Evolutionary conservation across 306 rosid genomes (phyloP).

Genomic region (Pyrus communis): DNA sequence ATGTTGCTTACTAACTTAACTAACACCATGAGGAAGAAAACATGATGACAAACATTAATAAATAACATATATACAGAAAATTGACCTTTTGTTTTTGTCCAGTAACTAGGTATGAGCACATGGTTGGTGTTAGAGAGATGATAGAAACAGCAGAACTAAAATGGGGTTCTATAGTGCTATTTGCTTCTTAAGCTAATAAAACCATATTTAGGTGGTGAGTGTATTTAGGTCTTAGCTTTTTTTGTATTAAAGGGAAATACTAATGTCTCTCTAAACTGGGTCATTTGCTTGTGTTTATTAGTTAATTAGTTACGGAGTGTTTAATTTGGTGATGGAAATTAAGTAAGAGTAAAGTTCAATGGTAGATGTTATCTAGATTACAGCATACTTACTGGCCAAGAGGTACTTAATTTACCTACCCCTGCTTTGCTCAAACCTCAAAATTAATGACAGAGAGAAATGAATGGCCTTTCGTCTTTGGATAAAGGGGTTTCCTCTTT

Average conservation of each 20-base stretch:
- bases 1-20: not conserved
- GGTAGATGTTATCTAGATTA: not conserved
- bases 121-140: slow-evolving; percentile 34
- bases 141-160: slow-evolving; percentile 51
- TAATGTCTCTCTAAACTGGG: slow-evolving; percentile 17
- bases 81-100: not conserved
- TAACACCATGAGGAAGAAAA: slow-evolving; percentile 10
- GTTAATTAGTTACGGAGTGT: slow-evolving; percentile 17
- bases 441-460: slow-evolving; percentile 2
- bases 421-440: slow-evolving; percentile 12
- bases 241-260: slow-evolving; percentile 6
- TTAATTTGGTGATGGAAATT: slow-evolving; percentile 26
- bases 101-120: slow-evolving; percentile 25
- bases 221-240: slow-evolving; percentile 25
- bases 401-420: slow-evolving; percentile 21
- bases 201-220: slow-evolving; percentile 42
- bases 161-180: slow-evolving; percentile 14
- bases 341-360: slow-evolving; percentile 10
- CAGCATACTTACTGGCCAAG: not conserved
- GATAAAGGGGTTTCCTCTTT: slow-evolving; percentile 14
- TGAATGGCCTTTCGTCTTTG: not conserved
- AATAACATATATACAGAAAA: not conserved
- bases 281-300: slow-evolving; percentile 28
- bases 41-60: not conserved
- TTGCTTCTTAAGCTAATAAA: slow-evolving; percentile 24